These are phyloP conservation scores for Apiospora phragmitis DNA, from an alignment of 2,329 filamentous ascomycete genomes.

Conservation along the genomic window DNA sequence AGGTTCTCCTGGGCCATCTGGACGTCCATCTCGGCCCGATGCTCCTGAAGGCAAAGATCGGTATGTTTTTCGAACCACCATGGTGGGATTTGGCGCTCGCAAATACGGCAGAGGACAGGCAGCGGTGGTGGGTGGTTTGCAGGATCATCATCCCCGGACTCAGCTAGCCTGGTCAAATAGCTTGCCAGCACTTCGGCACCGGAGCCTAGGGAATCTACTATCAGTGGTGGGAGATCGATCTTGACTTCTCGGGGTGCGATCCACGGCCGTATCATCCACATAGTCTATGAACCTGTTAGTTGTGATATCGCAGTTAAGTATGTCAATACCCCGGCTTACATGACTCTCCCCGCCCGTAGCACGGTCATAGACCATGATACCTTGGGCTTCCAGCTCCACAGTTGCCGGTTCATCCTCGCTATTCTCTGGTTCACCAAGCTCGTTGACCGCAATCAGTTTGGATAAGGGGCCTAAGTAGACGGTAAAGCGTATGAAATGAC, in stretches of 20 bases:
- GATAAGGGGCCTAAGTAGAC: slow-evolving; percentile 70
- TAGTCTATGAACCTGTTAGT: slow-evolving; percentile 62
- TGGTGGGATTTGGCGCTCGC: slow-evolving; percentile 92
- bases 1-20: slow-evolving; percentile 93
- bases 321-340: slow-evolving; percentile 55
- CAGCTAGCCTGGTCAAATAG: slow-evolving; percentile 86
- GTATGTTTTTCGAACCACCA: slow-evolving; percentile 99
- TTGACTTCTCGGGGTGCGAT: slow-evolving; percentile 87
- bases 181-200: slow-evolving; percentile 93
- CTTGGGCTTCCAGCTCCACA: slow-evolving; percentile 89
- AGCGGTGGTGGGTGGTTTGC: slow-evolving; percentile 76
- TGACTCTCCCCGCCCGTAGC: slow-evolving; percentile 85
- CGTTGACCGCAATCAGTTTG: slow-evolving; percentile 54
- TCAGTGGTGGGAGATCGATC: slow-evolving; percentile 84
- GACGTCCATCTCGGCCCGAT: slow-evolving; percentile 95
- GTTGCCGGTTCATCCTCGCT: slow-evolving; percentile 47
- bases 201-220: slow-evolving; percentile 91
- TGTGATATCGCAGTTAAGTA: slow-evolving; percentile 26
- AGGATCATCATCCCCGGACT: slow-evolving; percentile 75
- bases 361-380: slow-evolving; percentile 96
- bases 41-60: slow-evolving; percentile 92
- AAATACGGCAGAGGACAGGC: slow-evolving; percentile 92
- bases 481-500: slow-evolving; percentile 83
- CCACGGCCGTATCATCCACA: slow-evolving; percentile 99
- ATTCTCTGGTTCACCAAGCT: slow-evolving; percentile 38